Conservation (phyloP, 805 yeast genomes). For the Saccharomyces jurei region DNA sequence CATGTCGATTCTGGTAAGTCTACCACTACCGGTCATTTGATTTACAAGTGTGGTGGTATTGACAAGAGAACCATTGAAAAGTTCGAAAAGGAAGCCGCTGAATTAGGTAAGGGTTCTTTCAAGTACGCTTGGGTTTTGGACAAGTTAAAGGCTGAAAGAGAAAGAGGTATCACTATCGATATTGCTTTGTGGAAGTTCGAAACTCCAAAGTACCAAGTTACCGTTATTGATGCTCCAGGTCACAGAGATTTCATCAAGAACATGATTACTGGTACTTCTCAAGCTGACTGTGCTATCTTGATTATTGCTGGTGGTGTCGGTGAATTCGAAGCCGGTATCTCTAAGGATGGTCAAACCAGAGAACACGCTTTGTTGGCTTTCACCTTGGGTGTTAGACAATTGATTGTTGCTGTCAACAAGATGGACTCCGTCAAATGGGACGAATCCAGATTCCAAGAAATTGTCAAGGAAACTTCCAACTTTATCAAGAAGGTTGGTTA, state of each 20-base stretch:
- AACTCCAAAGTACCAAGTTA: slow-evolving; percentile 81
- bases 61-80: slow-evolving; percentile 98
- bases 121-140: slow-evolving; percentile 97
- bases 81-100: slow-evolving; percentile 97
- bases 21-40: slow-evolving; percentile 98
- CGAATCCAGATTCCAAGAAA: slow-evolving; percentile 72
- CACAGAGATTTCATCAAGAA: slow-evolving; percentile 95
- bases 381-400: slow-evolving; percentile 83
- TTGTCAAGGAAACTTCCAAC: slow-evolving; percentile 66
- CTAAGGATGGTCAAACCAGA: slow-evolving; percentile 92
- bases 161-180: slow-evolving; percentile 94
- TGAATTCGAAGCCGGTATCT: slow-evolving; percentile 94
- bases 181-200: slow-evolving; percentile 90
- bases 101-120: slow-evolving; percentile 95
- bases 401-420: slow-evolving; percentile 88
- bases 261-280: slow-evolving; percentile 93
- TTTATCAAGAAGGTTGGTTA: slow-evolving; percentile 81
- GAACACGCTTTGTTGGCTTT: slow-evolving; percentile 87
- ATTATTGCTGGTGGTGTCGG: slow-evolving; percentile 89
- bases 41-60: slow-evolving; percentile 99
- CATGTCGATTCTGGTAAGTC: slow-evolving; percentile 99
- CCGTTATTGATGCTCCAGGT: slow-evolving; percentile 93
- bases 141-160: slow-evolving; percentile 92
- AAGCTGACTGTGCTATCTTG: slow-evolving; percentile 86
- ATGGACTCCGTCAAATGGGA: slow-evolving; percentile 91